A percentile compares a stretch with the other conserved stretches of the same genome.
Conservation (phyloP, 148 eudicot species). For the Camellia sinensis region DNA sequence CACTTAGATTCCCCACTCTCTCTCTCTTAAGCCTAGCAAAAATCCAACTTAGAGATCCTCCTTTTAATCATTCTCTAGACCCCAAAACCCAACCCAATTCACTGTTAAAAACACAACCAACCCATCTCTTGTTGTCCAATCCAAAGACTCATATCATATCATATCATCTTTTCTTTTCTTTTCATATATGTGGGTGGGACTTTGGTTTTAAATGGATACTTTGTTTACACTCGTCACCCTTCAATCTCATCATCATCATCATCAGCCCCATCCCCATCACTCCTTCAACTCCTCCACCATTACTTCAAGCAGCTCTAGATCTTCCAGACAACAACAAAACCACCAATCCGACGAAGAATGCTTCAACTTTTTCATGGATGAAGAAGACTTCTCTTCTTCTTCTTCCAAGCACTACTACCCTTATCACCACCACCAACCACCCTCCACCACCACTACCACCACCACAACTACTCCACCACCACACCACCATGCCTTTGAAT, state of each 20-base stretch:
- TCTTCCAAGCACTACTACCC: conserved; percentile 46
- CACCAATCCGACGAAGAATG: conserved; percentile 55
- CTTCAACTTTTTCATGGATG: conserved; percentile 96
- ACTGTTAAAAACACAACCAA: conserved; percentile 29
- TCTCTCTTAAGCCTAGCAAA: conserved; percentile 26
- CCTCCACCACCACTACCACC: conserved; percentile 15
- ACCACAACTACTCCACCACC: conserved; percentile 16
- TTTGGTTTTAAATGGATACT: conserved; percentile 67
- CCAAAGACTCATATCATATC: conserved; percentile 23
- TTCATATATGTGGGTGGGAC: conserved; percentile 25
- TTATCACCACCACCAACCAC: conserved; percentile 24
- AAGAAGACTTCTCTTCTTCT: conserved; percentile 74
- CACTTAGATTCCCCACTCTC: conserved; percentile 17
- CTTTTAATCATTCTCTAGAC: conserved; percentile 9
- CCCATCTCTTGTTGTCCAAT: conserved; percentile 1
- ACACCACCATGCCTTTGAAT: conserved; percentile 12
- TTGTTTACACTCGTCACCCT: conserved; percentile 74
- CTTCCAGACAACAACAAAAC: conserved; percentile 34
- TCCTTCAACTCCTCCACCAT: conserved; percentile 62
- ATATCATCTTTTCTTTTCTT: conserved; percentile 25
- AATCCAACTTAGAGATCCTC: conserved; percentile 42
- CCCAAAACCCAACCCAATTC: not conserved
- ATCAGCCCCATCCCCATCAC: not conserved
- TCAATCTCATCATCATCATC: conserved; percentile 33
- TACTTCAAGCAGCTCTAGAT: conserved; percentile 42